A percentile compares a stretch with the other conserved stretches of the same genome.
Evolutionary conservation across 176 grass and related monocot genomes (phyloP).

Genomic region (Alloteropsis semialata): DNA sequence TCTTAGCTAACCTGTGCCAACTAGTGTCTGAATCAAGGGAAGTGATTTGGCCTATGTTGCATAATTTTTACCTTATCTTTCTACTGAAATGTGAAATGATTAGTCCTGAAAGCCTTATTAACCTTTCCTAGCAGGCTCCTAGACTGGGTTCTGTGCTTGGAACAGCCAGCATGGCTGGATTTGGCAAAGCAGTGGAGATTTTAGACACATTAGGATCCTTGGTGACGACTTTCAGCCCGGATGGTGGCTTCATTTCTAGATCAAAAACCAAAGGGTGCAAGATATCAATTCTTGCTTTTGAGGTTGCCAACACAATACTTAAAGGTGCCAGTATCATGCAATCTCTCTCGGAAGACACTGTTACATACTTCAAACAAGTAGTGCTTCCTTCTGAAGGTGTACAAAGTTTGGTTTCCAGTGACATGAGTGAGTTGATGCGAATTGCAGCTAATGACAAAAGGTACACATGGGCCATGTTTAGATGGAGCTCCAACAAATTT

Average conservation of each 20-base stretch:
- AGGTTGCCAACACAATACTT: slow-evolving; percentile 94
- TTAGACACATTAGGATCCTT: slow-evolving; percentile 79
- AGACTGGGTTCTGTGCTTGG: slow-evolving; percentile 50
- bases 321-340: slow-evolving; percentile 80
- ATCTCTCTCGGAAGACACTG: slow-evolving; percentile 66
- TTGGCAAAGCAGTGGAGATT: slow-evolving; percentile 86
- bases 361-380: slow-evolving; percentile 78
- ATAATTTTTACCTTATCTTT: background rate
- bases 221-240: slow-evolving; percentile 63
- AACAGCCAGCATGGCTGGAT: slow-evolving; percentile 60
- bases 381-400: slow-evolving; percentile 80
- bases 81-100: background rate
- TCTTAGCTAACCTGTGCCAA: background rate
- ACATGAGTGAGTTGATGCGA: slow-evolving; percentile 52
- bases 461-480: no score
- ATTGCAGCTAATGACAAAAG: slow-evolving; percentile 86
- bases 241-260: slow-evolving; percentile 59
- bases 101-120: slow-evolving; percentile 16
- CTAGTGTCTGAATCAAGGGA: background rate
- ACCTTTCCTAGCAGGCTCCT: slow-evolving; percentile 26
- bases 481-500: no score
- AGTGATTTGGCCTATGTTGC: background rate
- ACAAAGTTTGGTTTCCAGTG: slow-evolving; percentile 62
- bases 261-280: slow-evolving; percentile 60
- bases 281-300: slow-evolving; percentile 90